Base-by-base conservation (phyloP, 2,329 filamentous ascomycete species). In the Aureobasidium sp. region DNA sequence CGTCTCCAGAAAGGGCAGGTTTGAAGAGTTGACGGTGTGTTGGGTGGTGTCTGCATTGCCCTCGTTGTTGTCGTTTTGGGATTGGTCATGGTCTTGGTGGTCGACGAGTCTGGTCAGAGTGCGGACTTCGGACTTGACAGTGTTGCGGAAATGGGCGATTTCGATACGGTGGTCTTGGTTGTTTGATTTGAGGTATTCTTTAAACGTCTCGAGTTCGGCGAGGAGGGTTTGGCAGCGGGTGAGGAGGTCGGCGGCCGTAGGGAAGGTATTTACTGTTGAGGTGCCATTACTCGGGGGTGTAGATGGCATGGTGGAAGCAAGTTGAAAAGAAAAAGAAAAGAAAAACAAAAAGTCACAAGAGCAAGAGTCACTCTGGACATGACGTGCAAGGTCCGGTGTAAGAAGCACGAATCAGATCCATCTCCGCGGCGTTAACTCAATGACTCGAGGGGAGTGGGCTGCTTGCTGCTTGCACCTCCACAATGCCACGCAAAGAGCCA, bases 1-100 rank as follows among this genome's bases (percentile, higher is more conserved):
- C 5, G 79, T 74, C 58, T 80, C 76, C 51, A 82, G 79, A 62
- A 85, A 86, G 0, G 79, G 76, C 10, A 86, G 62, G 66, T 88
- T 88, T 1, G 81, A 84, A 6, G 81, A 84, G 45, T 78, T 74
- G 40, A 85, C 70, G 24, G 78, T 75, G 62, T 85, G 80, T n/a
- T 73, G 63, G 6, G 54, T 52, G 12, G 53, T 32, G 7, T 41
- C 17, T 29, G 17, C 32, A n/a, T n/a, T n/a, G n/a, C n/a, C n/a
- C n/a, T n/a, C n/a, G n/a, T n/a, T n/a, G n/a, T n/a, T n/a, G n/a
- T n/a, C n/a, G n/a, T n/a, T n/a, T n/a, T n/a, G n/a, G n/a, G n/a
- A n/a, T n/a, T n/a, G n/a, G 11, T 37, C 16, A 8, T 30, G 17
- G n/a, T 55, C 50, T 2, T 45, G 29, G 7, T 35, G 32, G n/a